A percentile compares a stretch with the other conserved stretches of the same genome.
These are phyloP conservation scores for Kodamaea fungicola DNA, from an alignment of 1,139 yeast species.

Conservation along the genomic window DNA sequence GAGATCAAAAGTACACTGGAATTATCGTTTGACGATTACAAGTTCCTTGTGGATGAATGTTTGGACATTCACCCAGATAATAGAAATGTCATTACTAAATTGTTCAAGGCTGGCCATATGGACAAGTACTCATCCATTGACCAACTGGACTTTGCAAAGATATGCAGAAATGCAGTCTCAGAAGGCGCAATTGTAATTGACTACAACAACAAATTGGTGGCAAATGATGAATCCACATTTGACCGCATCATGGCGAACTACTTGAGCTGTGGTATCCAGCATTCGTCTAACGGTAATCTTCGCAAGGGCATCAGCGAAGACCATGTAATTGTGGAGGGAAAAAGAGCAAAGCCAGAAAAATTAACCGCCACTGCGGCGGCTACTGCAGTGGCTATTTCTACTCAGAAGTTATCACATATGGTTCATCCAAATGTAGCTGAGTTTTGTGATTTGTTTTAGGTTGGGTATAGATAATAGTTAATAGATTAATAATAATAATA, in stretches of 20 bases:
- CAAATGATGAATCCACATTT: constrained; percentile 44
- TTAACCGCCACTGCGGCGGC: constrained; percentile 7
- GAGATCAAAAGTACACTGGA: constrained; percentile 23
- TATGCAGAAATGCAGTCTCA: constrained; percentile 28
- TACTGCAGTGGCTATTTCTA: constrained; percentile 8
- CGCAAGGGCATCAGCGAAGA: constrained; percentile 10
- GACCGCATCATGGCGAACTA: constrained; percentile 44
- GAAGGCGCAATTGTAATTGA: constrained; percentile 43
- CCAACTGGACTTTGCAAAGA: constrained; percentile 18
- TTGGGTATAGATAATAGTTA: background rate
- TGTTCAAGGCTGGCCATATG: constrained; percentile 10
- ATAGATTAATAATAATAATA: constrained; percentile 1
- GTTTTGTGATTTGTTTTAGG: constrained; percentile 44
- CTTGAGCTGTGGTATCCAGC: constrained; percentile 37
- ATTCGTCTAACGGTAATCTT: constrained; percentile 15
- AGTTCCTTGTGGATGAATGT: constrained; percentile 33
- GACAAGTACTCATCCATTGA: constrained; percentile 11
- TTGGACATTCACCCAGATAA: constrained; percentile 47
- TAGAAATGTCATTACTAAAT: constrained; percentile 22
- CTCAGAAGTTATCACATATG: constrained; percentile 13
- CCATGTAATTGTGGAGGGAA: constrained; percentile 8
- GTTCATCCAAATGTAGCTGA: constrained; percentile 48
- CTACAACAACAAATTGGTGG: constrained; percentile 51
- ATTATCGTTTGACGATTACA: constrained; percentile 30
- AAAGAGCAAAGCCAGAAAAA: constrained; percentile 4